Evolutionary conservation across 257 asterid species (phyloP).

Genomic region (Knoxia roxburghii): DNA sequence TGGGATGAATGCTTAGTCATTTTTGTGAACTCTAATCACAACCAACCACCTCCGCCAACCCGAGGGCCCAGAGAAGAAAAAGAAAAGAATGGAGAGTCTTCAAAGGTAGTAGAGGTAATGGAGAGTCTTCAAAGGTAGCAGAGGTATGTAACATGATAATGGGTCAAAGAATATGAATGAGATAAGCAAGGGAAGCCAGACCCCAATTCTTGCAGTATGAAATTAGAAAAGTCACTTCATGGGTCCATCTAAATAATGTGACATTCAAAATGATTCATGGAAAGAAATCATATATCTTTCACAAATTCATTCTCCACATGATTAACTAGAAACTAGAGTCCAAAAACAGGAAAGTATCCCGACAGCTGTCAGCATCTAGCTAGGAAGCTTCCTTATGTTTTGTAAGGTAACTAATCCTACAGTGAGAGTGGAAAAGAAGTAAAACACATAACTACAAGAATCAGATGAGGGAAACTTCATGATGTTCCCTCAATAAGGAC

Average conservation of each 20-base stretch:
- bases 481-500: background rate
- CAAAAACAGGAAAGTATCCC: constrained; percentile 1
- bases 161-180: background rate
- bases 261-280: background rate
- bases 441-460: background rate
- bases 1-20: no score
- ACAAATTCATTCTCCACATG: background rate
- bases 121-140: background rate
- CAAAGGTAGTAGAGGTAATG: constrained; percentile 1
- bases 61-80: background rate
- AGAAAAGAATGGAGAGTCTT: background rate
- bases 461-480: constrained; percentile 2
- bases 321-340: background rate
- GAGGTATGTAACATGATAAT: background rate
- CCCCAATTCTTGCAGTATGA: background rate
- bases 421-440: background rate
- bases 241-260: background rate
- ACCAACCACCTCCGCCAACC: no score
- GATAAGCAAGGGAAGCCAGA: background rate
- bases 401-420: background rate
- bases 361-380: background rate
- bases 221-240: background rate
- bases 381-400: constrained; percentile 6
- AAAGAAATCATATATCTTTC: background rate
- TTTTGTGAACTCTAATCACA: no score